Evolutionary conservation across 164 flowering plant genomes (phyloP).

Genomic region (grape (Vitis vinifera)): ASM3070453v1 NC_081808.1:18737501-18738000

Average conservation of each 20-base stretch:
- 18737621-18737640: too few relatives aligned
- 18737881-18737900: neutral
- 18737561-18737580: too few relatives aligned
- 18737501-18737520: too few relatives aligned
- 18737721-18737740: slow-evolving; percentile 70
- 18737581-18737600: too few relatives aligned
- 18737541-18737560: too few relatives aligned
- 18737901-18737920: neutral
- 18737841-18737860: neutral
- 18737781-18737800: slow-evolving; percentile 10
- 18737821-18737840: neutral
- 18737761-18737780: slow-evolving; percentile 1
- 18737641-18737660: neutral
- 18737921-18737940: neutral
- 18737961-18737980: neutral
- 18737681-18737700: neutral
- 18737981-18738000: slow-evolving; percentile 60
- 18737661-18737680: neutral
- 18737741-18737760: slow-evolving; percentile 65
- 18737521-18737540: too few relatives aligned
- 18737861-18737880: slow-evolving; percentile 1
- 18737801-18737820: neutral
- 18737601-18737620: too few relatives aligned
- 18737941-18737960: neutral
- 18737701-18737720: slow-evolving; percentile 77